These are phyloP conservation scores for Suillus paluster DNA, from an alignment of 768 basidiomycete genomes.

Conservation along the genomic window DNA sequence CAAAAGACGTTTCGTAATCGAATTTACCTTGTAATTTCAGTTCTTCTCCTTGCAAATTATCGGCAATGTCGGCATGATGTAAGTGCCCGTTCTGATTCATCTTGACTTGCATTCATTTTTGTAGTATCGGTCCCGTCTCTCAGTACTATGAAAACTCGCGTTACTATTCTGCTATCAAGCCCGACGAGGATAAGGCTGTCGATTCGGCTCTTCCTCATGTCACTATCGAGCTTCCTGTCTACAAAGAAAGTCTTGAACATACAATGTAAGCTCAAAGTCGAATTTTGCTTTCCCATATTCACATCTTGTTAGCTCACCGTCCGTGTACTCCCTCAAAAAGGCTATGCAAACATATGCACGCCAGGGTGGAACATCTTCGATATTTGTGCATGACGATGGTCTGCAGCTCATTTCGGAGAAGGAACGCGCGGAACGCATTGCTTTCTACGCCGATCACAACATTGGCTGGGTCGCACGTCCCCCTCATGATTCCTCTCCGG, in stretches of 20 bases:
- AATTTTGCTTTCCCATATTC: background rate
- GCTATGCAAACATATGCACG: slow-evolving; percentile 88
- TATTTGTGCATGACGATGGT: slow-evolving; percentile 77
- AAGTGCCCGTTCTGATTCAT: slow-evolving; percentile 28
- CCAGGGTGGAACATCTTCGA: slow-evolving; percentile 78
- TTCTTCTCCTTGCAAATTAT: slow-evolving; percentile 78
- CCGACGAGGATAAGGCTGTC: slow-evolving; percentile 63
- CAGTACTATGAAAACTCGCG: slow-evolving; percentile 85
- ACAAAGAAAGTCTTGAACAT: slow-evolving; percentile 82
- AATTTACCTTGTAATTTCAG: slow-evolving; percentile 35
- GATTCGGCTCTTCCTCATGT: slow-evolving; percentile 73
- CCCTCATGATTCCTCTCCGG: slow-evolving; percentile 51
- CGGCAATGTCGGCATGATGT: slow-evolving; percentile 69
- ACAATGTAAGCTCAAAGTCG: slow-evolving; percentile 63
- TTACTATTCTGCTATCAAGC: slow-evolving; percentile 76
- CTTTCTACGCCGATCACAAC: slow-evolving; percentile 72
- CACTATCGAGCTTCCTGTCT: slow-evolving; percentile 85
- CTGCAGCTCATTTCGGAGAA: slow-evolving; percentile 64
- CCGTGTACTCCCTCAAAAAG: slow-evolving; percentile 74
- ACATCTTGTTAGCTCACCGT: slow-evolving; percentile 53
- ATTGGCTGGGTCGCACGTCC: slow-evolving; percentile 86
- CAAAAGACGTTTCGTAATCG: slow-evolving; percentile 6
- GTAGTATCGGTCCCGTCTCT: slow-evolving; percentile 78
- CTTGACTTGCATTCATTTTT: slow-evolving; percentile 11
- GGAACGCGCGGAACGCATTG: slow-evolving; percentile 65